Conservation (phyloP, 2,329 filamentous ascomycete species). For the Trichoderma simmonsii region DNA sequence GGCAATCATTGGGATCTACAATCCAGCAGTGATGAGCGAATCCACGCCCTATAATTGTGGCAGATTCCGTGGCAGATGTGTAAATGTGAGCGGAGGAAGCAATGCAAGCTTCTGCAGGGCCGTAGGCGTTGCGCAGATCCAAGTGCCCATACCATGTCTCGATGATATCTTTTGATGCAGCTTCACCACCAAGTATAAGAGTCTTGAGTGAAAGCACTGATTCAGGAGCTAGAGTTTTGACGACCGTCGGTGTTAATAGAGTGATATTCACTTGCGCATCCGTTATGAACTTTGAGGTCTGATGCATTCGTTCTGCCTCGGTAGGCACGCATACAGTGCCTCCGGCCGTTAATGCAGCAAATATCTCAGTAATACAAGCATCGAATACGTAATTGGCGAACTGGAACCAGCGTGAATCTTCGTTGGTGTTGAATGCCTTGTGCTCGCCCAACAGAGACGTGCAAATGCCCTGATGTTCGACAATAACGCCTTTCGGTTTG, state of each 20-base stretch:
- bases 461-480: conserved; percentile 5
- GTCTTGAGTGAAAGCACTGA: conserved; percentile 16
- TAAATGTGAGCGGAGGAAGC: not conserved
- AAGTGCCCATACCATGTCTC: conserved; percentile 20
- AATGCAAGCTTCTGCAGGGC: conserved; percentile 22
- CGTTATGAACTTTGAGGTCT: not conserved
- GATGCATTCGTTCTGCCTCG: not conserved
- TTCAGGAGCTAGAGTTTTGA: not conserved
- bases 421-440: not conserved
- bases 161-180: conserved; percentile 31
- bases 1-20: conserved; percentile 21
- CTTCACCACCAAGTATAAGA: conserved; percentile 20
- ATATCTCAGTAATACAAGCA: conserved; percentile 12
- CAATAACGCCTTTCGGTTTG: not conserved
- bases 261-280: conserved; percentile 15
- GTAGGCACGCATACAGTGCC: conserved; percentile 10
- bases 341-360: not conserved
- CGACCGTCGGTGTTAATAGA: conserved; percentile 19
- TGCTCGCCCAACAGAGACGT: not conserved
- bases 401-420: conserved; percentile 11
- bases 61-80: not conserved
- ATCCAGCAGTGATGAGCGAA: conserved; percentile 23
- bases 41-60: conserved; percentile 3
- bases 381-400: conserved; percentile 19
- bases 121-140: conserved; percentile 21